Percentiles rank a stretch among this genome's conserved stretches.
phyloP scores from a whole-genome alignment of 108 stramenopile genomes.

The Epithemia pelagica region DNA sequence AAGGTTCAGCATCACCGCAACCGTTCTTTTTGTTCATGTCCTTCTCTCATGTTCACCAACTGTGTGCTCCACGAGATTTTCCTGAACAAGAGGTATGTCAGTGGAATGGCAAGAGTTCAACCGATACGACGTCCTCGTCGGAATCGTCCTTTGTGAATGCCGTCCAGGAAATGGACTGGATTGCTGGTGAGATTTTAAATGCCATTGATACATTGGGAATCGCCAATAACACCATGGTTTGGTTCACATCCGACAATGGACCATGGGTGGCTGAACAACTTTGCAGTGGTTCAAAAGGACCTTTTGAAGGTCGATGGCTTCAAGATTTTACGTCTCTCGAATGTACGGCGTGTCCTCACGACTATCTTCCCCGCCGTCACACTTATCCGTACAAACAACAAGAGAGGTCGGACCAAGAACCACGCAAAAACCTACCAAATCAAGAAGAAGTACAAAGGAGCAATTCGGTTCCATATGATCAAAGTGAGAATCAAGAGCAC shows the following conservation, averaged over 20 bases:
- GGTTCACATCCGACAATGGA: slow-evolving; percentile 71
- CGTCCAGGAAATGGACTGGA: slow-evolving; percentile 70
- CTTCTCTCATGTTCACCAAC: slow-evolving; percentile 63
- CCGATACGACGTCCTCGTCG: not conserved
- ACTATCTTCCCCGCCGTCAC: slow-evolving; percentile 35
- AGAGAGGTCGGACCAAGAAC: too few relatives aligned
- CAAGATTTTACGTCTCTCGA: slow-evolving; percentile 10
- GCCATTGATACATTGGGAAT: slow-evolving; percentile 21
- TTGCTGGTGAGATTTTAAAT: slow-evolving; percentile 33
- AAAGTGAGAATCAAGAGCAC: not conserved
- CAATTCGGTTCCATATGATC: too few relatives aligned
- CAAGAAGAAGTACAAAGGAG: too few relatives aligned
- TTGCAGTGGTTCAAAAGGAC: slow-evolving; percentile 56
- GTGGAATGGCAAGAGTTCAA: slow-evolving; percentile 29
- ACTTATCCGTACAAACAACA: not conserved
- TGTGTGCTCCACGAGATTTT: slow-evolving; percentile 46
- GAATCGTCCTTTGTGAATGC: slow-evolving; percentile 38
- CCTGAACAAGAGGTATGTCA: slow-evolving; percentile 42
- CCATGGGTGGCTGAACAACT: slow-evolving; percentile 56
- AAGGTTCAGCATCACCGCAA: too few relatives aligned
- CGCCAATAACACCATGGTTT: slow-evolving; percentile 42
- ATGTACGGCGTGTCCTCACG: slow-evolving; percentile 57
- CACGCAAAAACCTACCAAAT: too few relatives aligned
- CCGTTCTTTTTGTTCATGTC: slow-evolving; percentile 64
- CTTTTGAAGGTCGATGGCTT: slow-evolving; percentile 46